A percentile compares a stretch with the other conserved stretches of the same genome.
Conservation (phyloP, 2,329 filamentous ascomycete genomes). For the Sordariomycetes sp. region DNA sequence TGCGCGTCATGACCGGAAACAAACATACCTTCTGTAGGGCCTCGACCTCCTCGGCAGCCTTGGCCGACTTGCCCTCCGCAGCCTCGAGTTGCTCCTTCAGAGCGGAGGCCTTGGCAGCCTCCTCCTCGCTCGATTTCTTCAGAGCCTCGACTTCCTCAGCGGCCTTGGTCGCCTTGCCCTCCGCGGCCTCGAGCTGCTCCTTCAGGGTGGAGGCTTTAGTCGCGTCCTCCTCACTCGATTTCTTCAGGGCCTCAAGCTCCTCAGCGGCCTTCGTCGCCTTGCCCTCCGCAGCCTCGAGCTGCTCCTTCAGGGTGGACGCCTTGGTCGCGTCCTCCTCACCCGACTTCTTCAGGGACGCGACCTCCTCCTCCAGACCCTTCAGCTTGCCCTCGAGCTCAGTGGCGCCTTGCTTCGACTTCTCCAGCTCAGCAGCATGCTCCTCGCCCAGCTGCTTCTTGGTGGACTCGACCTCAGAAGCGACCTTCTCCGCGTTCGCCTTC, state of each 20-base stretch:
- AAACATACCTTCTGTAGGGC: slow-evolving; percentile 18
- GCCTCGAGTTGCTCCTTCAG: slow-evolving; percentile 18
- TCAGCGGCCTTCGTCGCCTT: slow-evolving; percentile 24
- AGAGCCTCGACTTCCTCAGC: slow-evolving; percentile 22
- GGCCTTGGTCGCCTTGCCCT: slow-evolving; percentile 23
- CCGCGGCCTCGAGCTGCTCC: slow-evolving; percentile 20
- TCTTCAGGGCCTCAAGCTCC: slow-evolving; percentile 19
- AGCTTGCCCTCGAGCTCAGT: slow-evolving; percentile 14
- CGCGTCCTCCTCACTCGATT: slow-evolving; percentile 17
- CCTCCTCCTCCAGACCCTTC: slow-evolving; percentile 15
- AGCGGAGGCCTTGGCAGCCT: slow-evolving; percentile 15
- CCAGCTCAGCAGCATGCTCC: slow-evolving; percentile 10
- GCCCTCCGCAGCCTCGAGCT: slow-evolving; percentile 22
- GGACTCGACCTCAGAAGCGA: slow-evolving; percentile 11
- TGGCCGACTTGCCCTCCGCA: slow-evolving; percentile 23
- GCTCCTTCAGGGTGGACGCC: slow-evolving; percentile 15
- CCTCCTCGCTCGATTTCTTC: slow-evolving; percentile 17
- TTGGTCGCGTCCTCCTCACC: slow-evolving; percentile 18
- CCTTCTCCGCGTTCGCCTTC: slow-evolving; percentile 1
- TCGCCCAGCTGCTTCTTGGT: slow-evolving; percentile 12
- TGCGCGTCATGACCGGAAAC: background rate
- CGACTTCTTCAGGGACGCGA: slow-evolving; percentile 17
- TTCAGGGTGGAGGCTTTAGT: slow-evolving; percentile 16
- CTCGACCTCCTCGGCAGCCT: slow-evolving; percentile 24
- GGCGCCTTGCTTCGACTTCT: background rate